Conservation (phyloP, 345 rosid species). For the Gossypium stocksii region DNA sequence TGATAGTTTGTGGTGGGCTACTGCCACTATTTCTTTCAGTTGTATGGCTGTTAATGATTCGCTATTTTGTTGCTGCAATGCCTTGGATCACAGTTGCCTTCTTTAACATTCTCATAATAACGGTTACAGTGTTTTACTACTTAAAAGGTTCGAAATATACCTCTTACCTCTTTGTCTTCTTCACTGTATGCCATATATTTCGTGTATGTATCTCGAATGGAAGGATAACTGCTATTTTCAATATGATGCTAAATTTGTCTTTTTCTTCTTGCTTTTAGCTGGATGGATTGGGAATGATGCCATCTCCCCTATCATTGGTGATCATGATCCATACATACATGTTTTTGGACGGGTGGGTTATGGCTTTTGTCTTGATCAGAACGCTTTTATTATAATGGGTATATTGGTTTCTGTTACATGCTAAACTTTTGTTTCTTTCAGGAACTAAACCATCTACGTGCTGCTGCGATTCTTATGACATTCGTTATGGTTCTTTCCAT, state of each 20-base stretch:
- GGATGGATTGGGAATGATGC: constrained; percentile 97
- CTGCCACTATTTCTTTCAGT: constrained; percentile 83
- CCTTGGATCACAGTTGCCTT: constrained; percentile 93
- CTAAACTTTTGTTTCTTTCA: constrained; percentile 33
- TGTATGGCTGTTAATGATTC: constrained; percentile 85
- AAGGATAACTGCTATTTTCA: neutral
- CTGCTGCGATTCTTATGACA: constrained; percentile 73
- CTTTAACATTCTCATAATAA: constrained; percentile 71
- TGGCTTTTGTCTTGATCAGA: constrained; percentile 2
- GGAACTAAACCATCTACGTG: constrained; percentile 82
- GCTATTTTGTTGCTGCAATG: constrained; percentile 92
- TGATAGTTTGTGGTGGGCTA: constrained; percentile 92
- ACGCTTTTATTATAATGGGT: neutral
- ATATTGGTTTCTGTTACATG: neutral
- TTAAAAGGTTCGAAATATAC: constrained; percentile 56
- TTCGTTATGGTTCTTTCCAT: constrained; percentile 62
- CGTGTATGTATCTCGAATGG: neutral
- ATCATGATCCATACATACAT: constrained; percentile 75
- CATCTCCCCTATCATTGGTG: constrained; percentile 81
- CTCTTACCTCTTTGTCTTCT: neutral
- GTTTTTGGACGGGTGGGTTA: constrained; percentile 75
- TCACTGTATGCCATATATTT: neutral
- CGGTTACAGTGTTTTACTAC: constrained; percentile 81
- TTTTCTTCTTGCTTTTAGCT: constrained; percentile 41
- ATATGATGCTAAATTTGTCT: constrained; percentile 17